These are phyloP conservation scores for Carex kokanica DNA, from an alignment of 176 grass and related monocot species.

Conservation along the genomic window DNA sequence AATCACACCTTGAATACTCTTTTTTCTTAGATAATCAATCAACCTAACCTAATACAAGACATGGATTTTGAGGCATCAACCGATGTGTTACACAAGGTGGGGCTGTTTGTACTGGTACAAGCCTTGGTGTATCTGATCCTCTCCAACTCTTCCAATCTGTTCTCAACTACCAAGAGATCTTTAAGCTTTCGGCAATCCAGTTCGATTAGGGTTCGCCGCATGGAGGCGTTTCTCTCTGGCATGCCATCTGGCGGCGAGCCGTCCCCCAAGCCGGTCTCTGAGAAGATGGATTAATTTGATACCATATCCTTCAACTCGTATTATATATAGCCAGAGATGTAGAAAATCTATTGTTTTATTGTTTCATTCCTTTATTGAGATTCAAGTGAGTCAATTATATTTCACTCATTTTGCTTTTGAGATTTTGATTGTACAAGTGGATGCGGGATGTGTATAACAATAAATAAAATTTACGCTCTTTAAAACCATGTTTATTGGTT, in stretches of 20 bases:
- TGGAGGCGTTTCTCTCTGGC: constrained; percentile 13
- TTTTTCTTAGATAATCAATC: neutral
- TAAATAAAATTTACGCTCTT: neutral
- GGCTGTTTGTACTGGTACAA: constrained; percentile 32
- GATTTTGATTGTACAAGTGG: neutral
- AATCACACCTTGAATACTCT: neutral
- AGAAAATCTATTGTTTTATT: neutral
- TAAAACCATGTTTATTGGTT: neutral
- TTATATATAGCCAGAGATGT: neutral
- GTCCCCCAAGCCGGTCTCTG: neutral
- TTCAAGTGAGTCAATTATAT: neutral
- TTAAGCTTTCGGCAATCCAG: neutral
- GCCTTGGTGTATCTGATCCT: constrained; percentile 41
- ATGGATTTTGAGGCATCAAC: constrained; percentile 9
- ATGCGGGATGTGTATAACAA: neutral
- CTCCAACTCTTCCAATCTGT: constrained; percentile 2
- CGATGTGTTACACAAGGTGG: constrained; percentile 33
- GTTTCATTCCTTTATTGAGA: neutral
- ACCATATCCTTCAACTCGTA: neutral
- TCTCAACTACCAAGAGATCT: constrained; percentile 9
- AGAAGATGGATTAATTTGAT: constrained; percentile 25
- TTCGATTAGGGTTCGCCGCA: neutral
- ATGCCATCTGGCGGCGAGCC: constrained; percentile 12
- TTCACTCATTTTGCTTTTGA: neutral
- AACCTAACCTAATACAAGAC: neutral